Evolutionary conservation across 2,329 filamentous ascomycete species (phyloP), one percentile per base, ranked within the genome.

Genomic region (Davidsoniella neocaledoniae): DNA sequence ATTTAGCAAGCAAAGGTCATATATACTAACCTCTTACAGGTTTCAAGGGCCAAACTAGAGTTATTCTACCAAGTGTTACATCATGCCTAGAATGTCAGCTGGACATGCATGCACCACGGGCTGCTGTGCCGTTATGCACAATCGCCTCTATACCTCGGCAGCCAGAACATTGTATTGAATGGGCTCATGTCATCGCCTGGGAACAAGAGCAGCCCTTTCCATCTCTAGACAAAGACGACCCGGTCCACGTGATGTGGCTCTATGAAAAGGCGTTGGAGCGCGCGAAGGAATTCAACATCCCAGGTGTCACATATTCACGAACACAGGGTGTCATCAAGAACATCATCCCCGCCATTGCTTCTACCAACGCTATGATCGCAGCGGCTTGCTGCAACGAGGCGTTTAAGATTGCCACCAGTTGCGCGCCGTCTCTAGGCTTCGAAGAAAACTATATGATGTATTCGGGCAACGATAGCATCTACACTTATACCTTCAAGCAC

Each of bases 401-500:
- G 1, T 79, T 96, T 67, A 98, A 98, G 67, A 85, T 98, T 55
- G 84, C 83, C 40, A 94, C 86, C 12, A 78, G 74, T 45, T 77
- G 81, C 37, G 91, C 90, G 29, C 86, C 90, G 0, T 81, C 79
- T 55, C 71, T 98, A 14, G 84, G 83, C 10, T 71, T 77, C 55
- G 79, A 82, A 42, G 82, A 82, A 50, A 94, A 94, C 63, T 98
- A 98, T 68, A 96, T 96, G 88, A 94, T 95, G 85, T 98, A 98
- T 64, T 94, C 86, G 10, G 91, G 93, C 43, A 88, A 96, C 60
- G 90, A 94, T 60, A 77, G 83, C 56, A 83, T 98, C 56, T 98
- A 98, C 68, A 98, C 91, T 0, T 95, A 94, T 65, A 98, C 91
- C 0, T 98, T 96, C 63, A 81, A 87, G 59, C 87, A 94, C 59